Base-by-base conservation (phyloP, 495 filamentous ascomycete species). In the Coniosporium apollinis region DNA sequence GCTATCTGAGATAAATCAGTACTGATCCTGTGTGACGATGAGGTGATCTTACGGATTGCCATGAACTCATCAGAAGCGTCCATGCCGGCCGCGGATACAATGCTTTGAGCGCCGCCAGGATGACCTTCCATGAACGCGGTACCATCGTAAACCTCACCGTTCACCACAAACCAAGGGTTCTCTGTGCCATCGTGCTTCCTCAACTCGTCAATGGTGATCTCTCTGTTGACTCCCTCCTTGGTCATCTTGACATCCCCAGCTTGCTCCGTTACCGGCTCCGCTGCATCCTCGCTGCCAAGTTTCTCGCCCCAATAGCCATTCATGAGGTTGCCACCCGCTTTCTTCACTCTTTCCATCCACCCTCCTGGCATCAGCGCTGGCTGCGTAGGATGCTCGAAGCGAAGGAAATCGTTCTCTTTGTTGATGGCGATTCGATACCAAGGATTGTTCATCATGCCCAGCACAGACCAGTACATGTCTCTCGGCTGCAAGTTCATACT, bases 381-480 rank as follows among this genome's bases (percentile, higher is more conserved):
- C 45, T 85, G 79, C 1, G 82, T 92, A 1, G 87, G 87, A 46
- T 96, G 87, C 43, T 94, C 86, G 39, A 96, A 94, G 5, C 71
- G 67, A 28, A 96, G 54, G 16, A 43, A 50, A 22, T 72, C 63
- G 0, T 60, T 67, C 42, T 92, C 80, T 38, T 76, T 75, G 28
- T 68, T 72, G 38, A 96, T 82, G 4, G 73, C 67, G 4, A 96
- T 66, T 11, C 87, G 65, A 54, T 76, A 96, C 87, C 87, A 96
- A 5, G 85, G 79, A 48, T 93, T 94, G 52, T 96, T 93, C 87
- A 96, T 96, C 87, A 96, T 96, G 0, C 87, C 87, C 28, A 94
- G 59, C 13, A 94, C 86, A 38, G 71, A 81, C 87, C 87, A 96
- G 56, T 96, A 96, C 79, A 93, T 92, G 46, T 96, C 87, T 39